Percentiles rank a stretch among this genome's conserved stretches.
These are phyloP conservation scores for Phytopythium aichiense DNA, from an alignment of 352 stramenopile genomes.

Conservation along the genomic window DNA sequence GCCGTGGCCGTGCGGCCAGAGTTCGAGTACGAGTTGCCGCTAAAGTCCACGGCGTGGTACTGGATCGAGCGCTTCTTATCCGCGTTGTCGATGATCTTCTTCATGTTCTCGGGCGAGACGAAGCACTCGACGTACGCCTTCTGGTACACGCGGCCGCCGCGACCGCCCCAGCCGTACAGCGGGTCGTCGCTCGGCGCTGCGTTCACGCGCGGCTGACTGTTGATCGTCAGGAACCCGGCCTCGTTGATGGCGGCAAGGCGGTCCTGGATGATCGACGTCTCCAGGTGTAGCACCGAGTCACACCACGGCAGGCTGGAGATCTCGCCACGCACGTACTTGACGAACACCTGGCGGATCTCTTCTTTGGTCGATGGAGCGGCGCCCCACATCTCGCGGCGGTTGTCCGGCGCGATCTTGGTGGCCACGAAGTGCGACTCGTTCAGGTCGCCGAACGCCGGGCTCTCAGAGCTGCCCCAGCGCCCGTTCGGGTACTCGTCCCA, in stretches of 20 bases:
- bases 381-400: conserved; percentile 94
- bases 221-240: conserved; percentile 95
- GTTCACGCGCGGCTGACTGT: conserved; percentile 92
- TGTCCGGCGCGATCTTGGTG: conserved; percentile 44
- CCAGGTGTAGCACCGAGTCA: conserved; percentile 92
- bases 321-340: conserved; percentile 94
- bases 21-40: conserved; percentile 90
- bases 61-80: conserved; percentile 80
- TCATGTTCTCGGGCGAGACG: conserved; percentile 91
- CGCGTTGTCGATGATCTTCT: conserved; percentile 87
- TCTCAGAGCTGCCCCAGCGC: conserved; percentile 94
- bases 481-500: conserved; percentile 98
- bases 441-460: conserved; percentile 94
- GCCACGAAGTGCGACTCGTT: conserved; percentile 95
- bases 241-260: conserved; percentile 72
- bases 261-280: conserved; percentile 89
- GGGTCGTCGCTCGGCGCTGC: conserved; percentile 87
- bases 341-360: conserved; percentile 96
- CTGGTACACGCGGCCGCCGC: conserved; percentile 96
- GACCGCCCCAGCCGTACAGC: conserved; percentile 96
- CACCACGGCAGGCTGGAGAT: conserved; percentile 97
- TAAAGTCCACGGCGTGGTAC: conserved; percentile 90
- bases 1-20: conserved; percentile 90
- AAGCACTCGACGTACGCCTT: conserved; percentile 99
- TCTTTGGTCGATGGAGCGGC: conserved; percentile 80